Evolutionary conservation across 768 basidiomycete species (phyloP).

Genomic region (Mycena kentingensis): DNA sequence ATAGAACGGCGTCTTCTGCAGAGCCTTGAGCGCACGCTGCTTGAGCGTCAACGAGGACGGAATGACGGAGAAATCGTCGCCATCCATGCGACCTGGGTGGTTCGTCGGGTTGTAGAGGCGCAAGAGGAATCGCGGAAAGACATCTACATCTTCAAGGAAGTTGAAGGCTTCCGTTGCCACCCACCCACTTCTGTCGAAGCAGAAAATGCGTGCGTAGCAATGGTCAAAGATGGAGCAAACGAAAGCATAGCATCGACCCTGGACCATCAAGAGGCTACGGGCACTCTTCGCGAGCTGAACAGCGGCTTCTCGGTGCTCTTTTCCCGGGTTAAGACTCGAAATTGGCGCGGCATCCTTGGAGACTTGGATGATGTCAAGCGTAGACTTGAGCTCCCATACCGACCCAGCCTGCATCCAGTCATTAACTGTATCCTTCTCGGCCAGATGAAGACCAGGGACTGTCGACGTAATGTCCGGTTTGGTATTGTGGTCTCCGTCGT

Average conservation of each 20-base stretch:
- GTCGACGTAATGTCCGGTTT: slow-evolving; percentile 5
- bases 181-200: background rate
- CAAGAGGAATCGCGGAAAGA: background rate
- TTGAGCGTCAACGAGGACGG: background rate
- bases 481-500: background rate
- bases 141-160: background rate
- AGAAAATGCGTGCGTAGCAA: background rate
- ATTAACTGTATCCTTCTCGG: background rate
- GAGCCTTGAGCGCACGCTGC: background rate
- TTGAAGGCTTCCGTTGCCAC: background rate
- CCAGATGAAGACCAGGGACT: background rate
- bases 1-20: background rate
- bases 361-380: slow-evolving; percentile 2
- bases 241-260: background rate
- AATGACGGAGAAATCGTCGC: background rate
- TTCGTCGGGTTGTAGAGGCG: background rate
- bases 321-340: too few relatives aligned
- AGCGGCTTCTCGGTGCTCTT: background rate
- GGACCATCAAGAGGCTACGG: background rate
- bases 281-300: slow-evolving; percentile 1
- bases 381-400: slow-evolving; percentile 1
- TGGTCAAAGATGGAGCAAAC: background rate
- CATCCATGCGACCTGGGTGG: background rate
- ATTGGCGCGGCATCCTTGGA: background rate
- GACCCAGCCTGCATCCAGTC: background rate